phyloP scores from a whole-genome alignment of 2,329 filamentous ascomycete species.

The Aspergillus versicolor region DNA sequence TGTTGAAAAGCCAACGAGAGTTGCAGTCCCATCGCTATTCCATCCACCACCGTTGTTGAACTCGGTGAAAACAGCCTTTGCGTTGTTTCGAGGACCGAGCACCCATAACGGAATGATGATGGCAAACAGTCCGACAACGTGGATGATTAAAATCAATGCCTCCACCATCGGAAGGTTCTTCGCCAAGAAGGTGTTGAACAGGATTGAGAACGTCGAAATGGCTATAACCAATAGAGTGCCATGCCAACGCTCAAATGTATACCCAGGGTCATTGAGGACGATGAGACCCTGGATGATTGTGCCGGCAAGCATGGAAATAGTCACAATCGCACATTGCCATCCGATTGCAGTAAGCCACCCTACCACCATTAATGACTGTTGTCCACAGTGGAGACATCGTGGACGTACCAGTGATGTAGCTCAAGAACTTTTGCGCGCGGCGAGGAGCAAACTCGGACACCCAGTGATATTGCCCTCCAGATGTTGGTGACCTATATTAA shows the following conservation, averaged over 20 bases:
- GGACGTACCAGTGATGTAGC: conserved; percentile 44
- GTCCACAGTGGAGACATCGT: no score
- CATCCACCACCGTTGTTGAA: conserved; percentile 46
- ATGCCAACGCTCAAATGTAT: conserved; percentile 45
- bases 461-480: conserved; percentile 44
- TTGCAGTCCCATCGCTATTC: conserved; percentile 37
- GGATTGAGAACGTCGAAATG: conserved; percentile 38
- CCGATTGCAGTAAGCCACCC: conserved; percentile 46
- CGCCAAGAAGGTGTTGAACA: conserved; percentile 45
- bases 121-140: conserved; percentile 43
- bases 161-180: conserved; percentile 42
- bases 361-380: conserved; percentile 12
- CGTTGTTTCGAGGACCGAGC: conserved; percentile 38
- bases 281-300: conserved; percentile 48
- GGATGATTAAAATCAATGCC: conserved; percentile 41
- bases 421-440: conserved; percentile 42
- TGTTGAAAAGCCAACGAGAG: conserved; percentile 41
- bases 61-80: conserved; percentile 39
- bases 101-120: conserved; percentile 46
- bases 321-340: conserved; percentile 48
- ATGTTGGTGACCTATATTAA: conserved; percentile 38
- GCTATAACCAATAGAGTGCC: conserved; percentile 45
- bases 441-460: conserved; percentile 47
- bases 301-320: conserved; percentile 45
- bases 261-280: conserved; percentile 44